Evolutionary conservation across 2,329 filamentous ascomycete genomes (phyloP).

Genomic region (Venturia nashicola): DNA sequence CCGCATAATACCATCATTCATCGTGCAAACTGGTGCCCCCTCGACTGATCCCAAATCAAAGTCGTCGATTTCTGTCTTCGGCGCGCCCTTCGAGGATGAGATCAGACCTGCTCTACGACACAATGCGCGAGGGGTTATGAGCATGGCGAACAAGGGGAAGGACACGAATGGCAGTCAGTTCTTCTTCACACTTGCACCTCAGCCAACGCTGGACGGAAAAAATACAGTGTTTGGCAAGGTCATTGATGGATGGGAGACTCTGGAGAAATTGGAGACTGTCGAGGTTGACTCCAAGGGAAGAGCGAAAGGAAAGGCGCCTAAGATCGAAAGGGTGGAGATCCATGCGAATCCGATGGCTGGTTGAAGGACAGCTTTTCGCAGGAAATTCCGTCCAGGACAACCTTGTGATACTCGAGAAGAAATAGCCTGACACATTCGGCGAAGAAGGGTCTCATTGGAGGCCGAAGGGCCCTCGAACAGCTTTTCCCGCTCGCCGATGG

Average conservation of each 20-base stretch:
- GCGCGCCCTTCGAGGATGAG: slow-evolving; percentile 62
- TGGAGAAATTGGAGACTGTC: slow-evolving; percentile 59
- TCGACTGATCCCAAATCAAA: slow-evolving; percentile 42
- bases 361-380: background rate
- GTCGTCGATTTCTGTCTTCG: slow-evolving; percentile 61
- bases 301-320: slow-evolving; percentile 48
- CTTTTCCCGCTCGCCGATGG: no score
- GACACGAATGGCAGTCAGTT: slow-evolving; percentile 69
- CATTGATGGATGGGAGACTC: slow-evolving; percentile 41
- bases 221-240: slow-evolving; percentile 77
- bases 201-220: slow-evolving; percentile 68
- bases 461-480: no score
- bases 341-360: slow-evolving; percentile 70
- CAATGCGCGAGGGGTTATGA: slow-evolving; percentile 55
- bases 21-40: slow-evolving; percentile 60
- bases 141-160: slow-evolving; percentile 69
- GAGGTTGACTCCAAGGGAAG: slow-evolving; percentile 68
- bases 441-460: no score
- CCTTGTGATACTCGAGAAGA: no score
- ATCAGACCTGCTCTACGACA: slow-evolving; percentile 59
- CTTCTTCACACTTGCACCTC: slow-evolving; percentile 66
- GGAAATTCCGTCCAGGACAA: no score
- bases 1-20: slow-evolving; percentile 69
- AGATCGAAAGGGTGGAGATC: slow-evolving; percentile 58
- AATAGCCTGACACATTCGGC: no score